Evolutionary conservation across 2,329 filamentous ascomycete genomes (phyloP).

Genomic region (Xylariaceae sp.): DNA sequence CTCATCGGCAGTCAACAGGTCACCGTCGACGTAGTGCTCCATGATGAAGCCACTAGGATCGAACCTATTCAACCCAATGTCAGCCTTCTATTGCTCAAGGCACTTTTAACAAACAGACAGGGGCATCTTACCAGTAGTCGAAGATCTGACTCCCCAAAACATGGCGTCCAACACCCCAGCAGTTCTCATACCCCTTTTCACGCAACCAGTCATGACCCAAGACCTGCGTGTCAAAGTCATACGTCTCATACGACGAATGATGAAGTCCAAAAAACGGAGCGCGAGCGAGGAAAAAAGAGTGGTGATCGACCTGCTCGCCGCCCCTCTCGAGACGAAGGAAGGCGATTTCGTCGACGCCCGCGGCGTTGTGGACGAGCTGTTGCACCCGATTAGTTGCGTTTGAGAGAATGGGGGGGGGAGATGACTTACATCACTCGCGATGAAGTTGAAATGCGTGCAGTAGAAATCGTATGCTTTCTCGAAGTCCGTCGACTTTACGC

Average conservation of each 20-base stretch:
- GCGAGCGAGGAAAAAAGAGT: constrained; percentile 47
- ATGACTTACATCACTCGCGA: constrained; percentile 41
- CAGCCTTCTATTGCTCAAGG: too few relatives aligned
- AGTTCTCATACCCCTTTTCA: constrained; percentile 56
- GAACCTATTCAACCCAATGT: constrained; percentile 40
- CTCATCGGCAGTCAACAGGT: constrained; percentile 53
- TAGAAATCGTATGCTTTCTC: constrained; percentile 47
- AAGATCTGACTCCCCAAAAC: constrained; percentile 67
- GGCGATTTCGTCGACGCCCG: constrained; percentile 36
- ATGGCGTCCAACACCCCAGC: constrained; percentile 68
- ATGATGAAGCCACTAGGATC: constrained; percentile 59
- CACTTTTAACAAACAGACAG: too few relatives aligned
- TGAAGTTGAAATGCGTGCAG: constrained; percentile 45
- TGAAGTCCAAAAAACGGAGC: constrained; percentile 52
- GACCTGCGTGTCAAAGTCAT: constrained; percentile 66
- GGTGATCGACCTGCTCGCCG: constrained; percentile 44
- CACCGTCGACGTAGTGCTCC: constrained; percentile 67
- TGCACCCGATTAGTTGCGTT: background rate
- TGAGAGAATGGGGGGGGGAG: too few relatives aligned
- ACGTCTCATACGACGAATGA: constrained; percentile 64
- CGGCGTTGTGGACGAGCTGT: constrained; percentile 37
- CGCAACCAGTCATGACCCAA: constrained; percentile 65
- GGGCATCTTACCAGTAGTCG: constrained; percentile 57
- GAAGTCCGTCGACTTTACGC: constrained; percentile 49
- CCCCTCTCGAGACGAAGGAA: constrained; percentile 45